Percentiles rank a stretch among this genome's conserved stretches.
These are phyloP conservation scores for Trametes gibbosa DNA, from an alignment of 768 basidiomycete genomes.

Conservation along the genomic window DNA sequence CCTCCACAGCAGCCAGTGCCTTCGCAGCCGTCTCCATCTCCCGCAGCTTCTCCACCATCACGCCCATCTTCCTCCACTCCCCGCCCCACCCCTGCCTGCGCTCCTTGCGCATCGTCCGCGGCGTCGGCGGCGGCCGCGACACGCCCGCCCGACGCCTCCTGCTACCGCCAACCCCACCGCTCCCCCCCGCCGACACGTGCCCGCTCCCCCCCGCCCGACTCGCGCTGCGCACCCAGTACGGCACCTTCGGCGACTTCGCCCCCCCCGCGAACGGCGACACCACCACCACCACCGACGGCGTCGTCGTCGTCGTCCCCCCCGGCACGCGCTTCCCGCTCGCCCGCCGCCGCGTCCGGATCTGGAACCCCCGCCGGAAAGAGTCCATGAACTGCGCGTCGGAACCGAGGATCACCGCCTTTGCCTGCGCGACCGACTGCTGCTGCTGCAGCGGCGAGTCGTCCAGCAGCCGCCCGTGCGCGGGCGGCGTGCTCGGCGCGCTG, in stretches of 20 bases:
- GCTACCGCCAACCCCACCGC: no score
- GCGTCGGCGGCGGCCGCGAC: constrained; percentile 18
- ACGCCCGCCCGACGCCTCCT: background rate
- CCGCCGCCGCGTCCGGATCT: constrained; percentile 15
- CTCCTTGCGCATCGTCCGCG: constrained; percentile 23
- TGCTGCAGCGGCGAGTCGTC: constrained; percentile 13
- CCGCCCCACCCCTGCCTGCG: constrained; percentile 30
- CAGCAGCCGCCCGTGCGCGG: no score
- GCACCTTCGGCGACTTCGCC: constrained; percentile 20
- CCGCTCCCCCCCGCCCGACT: constrained; percentile 8
- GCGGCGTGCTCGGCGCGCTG: background rate
- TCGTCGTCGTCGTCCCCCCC: background rate
- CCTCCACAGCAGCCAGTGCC: background rate
- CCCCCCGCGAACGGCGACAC: background rate
- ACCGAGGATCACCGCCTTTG: constrained; percentile 17
- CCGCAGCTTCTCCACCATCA: constrained; percentile 21
- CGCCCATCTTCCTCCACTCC: constrained; percentile 23
- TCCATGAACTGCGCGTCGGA: constrained; percentile 22
- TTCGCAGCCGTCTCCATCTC: constrained; percentile 2
- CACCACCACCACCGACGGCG: constrained; percentile 10
- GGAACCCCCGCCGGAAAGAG: constrained; percentile 19
- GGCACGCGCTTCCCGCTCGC: background rate
- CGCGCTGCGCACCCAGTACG: constrained; percentile 29
- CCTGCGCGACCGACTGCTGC: constrained; percentile 13
- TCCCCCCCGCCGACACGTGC: background rate